phyloP scores from a whole-genome alignment of 2,329 filamentous ascomycete genomes.

The Penicillium sp. region DNA sequence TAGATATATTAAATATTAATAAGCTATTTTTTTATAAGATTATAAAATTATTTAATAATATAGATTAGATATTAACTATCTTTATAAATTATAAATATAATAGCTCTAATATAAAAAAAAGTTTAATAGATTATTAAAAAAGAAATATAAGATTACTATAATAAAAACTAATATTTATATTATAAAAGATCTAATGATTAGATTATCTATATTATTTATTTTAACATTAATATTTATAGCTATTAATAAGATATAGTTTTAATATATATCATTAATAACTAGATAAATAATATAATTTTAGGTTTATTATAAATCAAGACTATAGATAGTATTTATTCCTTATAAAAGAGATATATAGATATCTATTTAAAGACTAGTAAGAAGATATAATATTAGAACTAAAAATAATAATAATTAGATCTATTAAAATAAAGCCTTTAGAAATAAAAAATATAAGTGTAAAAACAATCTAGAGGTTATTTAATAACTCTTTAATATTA shows the following conservation, averaged over 20 bases:
- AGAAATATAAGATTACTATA: not conserved
- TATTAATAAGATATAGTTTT: not conserved
- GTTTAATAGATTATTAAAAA: not conserved
- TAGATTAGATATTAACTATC: not conserved
- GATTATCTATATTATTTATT: not conserved
- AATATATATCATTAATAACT: not conserved
- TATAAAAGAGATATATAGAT: not conserved
- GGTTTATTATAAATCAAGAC: not conserved
- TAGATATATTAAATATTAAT: not conserved
- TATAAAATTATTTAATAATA: not conserved
- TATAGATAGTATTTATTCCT: not conserved
- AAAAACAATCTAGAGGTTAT: constrained; percentile 23
- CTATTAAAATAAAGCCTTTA: too few species aligned
- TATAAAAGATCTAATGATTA: not conserved
- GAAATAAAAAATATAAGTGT: constrained; percentile 34
- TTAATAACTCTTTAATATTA: constrained; percentile 5
- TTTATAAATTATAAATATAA: not conserved
- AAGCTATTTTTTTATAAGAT: not conserved
- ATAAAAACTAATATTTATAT: not conserved
- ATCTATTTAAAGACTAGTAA: constrained; percentile 11
- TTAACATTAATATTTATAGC: not conserved
- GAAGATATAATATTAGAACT: constrained; percentile 11
- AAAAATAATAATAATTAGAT: not conserved
- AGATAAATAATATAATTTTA: not conserved
- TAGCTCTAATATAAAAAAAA: not conserved